A percentile compares a stretch with the other conserved stretches of the same genome.
Conservation (phyloP, 352 stramenopile genomes). For the Globisporangium recalcitrans region DNA sequence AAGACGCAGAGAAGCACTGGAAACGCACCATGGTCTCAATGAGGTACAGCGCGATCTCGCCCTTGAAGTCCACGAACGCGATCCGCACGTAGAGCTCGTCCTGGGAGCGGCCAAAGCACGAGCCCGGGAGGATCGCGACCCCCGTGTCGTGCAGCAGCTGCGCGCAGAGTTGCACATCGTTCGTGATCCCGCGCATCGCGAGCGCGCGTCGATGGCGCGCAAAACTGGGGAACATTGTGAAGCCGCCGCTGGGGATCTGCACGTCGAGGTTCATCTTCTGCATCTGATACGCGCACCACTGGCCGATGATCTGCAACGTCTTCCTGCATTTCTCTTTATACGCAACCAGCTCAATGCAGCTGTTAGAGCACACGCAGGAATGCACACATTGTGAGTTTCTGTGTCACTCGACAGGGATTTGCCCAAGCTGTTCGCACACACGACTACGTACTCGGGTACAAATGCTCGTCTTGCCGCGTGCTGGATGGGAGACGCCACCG, state of each 20-base stretch:
- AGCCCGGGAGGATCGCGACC: constrained; percentile 81
- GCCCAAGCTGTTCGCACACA: too few species aligned
- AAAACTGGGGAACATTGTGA: constrained; percentile 86
- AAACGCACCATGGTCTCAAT: constrained; percentile 81
- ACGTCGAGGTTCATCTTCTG: constrained; percentile 82
- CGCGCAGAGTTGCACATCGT: constrained; percentile 69
- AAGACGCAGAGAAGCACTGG: neutral
- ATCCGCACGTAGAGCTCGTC: constrained; percentile 77
- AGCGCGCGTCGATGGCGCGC: constrained; percentile 61
- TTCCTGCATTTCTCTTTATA: constrained; percentile 85
- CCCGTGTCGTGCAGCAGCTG: constrained; percentile 78
- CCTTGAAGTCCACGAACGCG: constrained; percentile 87
- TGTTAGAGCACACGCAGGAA: constrained; percentile 16
- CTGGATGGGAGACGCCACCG: constrained; percentile 81
- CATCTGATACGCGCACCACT: constrained; percentile 80
- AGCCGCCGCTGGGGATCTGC: constrained; percentile 68
- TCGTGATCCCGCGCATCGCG: constrained; percentile 52
- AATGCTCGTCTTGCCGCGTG: constrained; percentile 79
- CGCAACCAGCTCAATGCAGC: constrained; percentile 62
- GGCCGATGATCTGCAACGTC: constrained; percentile 75
- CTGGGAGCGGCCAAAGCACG: constrained; percentile 69
- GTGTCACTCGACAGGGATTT: neutral
- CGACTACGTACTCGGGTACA: constrained; percentile 52
- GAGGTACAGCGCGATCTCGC: constrained; percentile 80
- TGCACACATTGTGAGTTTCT: neutral